Evolutionary conservation across 1,284 basidiomycete species (phyloP).

Genomic region (Schizophyllum amplum): DNA sequence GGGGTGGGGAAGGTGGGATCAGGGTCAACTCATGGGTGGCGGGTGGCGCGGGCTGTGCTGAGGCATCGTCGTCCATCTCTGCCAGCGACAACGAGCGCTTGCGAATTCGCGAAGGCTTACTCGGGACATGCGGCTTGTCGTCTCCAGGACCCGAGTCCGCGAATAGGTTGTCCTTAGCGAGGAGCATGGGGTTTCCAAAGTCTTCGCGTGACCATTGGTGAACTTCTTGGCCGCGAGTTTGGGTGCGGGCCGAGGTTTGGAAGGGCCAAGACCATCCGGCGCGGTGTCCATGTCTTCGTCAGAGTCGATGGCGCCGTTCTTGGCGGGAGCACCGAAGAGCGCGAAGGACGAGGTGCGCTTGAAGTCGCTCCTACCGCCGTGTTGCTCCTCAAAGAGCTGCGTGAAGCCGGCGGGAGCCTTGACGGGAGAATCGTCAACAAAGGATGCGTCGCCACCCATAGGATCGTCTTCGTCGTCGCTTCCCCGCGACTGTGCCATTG

Average conservation of each 20-base stretch:
- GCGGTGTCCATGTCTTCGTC: neutral
- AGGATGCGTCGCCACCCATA: constrained; percentile 31
- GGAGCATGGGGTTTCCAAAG: neutral
- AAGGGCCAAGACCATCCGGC: neutral
- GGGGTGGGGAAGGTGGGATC: constrained; percentile 61
- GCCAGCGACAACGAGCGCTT: constrained; percentile 1
- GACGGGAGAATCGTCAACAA: constrained; percentile 62
- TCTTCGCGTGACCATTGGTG: neutral
- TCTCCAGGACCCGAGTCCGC: neutral
- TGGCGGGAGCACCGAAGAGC: neutral
- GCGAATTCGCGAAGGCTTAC: neutral
- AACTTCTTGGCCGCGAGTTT: neutral
- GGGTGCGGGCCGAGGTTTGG: neutral
- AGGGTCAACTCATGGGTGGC: constrained; percentile 17
- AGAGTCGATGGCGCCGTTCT: neutral
- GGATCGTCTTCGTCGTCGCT: constrained; percentile 31
- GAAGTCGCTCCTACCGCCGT: neutral
- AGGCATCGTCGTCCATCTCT: constrained; percentile 16
- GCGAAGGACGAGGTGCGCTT: neutral
- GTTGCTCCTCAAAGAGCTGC: constrained; percentile 43
- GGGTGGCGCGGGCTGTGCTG: neutral
- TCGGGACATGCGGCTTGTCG: neutral
- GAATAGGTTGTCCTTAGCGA: constrained; percentile 6
- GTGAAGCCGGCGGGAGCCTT: constrained; percentile 56
- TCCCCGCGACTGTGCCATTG: constrained; percentile 20